These are phyloP conservation scores for Hymenoscyphus linearis DNA, from an alignment of 2,329 filamentous ascomycete species.

Conservation along the genomic window DNA sequence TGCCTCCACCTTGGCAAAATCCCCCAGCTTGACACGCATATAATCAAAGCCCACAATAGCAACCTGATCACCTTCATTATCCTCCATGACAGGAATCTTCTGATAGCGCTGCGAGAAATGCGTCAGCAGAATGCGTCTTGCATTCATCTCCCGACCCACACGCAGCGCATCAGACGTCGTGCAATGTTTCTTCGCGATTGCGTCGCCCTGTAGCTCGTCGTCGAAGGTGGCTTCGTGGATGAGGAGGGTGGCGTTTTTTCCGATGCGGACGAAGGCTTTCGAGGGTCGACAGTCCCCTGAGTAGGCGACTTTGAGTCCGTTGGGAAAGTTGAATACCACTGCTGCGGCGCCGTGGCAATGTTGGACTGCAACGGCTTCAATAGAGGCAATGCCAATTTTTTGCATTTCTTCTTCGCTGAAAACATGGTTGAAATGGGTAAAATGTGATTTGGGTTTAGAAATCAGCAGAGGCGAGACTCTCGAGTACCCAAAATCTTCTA, in stretches of 20 bases:
- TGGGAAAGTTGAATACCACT: conserved; percentile 70
- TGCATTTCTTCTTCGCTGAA: conserved; percentile 40
- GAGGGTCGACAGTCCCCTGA: conserved; percentile 90
- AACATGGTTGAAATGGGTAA: conserved; percentile 23
- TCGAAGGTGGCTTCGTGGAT: conserved; percentile 97
- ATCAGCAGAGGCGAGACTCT: conserved; percentile 30
- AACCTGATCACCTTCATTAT: conserved; percentile 46
- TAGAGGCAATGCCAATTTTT: conserved; percentile 55
- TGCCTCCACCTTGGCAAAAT: conserved; percentile 61
- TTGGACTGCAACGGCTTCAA: conserved; percentile 62
- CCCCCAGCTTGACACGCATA: conserved; percentile 67
- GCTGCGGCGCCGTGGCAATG: conserved; percentile 81
- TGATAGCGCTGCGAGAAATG: conserved; percentile 93
- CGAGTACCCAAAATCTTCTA: conserved; percentile 73
- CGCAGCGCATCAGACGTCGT: conserved; percentile 82
- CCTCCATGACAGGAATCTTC: conserved; percentile 36
- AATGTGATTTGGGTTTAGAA: conserved; percentile 3
- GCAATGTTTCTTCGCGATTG: conserved; percentile 80
- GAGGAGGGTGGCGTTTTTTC: conserved; percentile 70
- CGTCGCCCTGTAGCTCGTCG: conserved; percentile 73
- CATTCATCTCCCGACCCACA: conserved; percentile 73
- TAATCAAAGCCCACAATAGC: conserved; percentile 74
- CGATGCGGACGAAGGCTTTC: conserved; percentile 62
- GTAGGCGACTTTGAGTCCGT: conserved; percentile 82
- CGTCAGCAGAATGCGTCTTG: conserved; percentile 75